Conservation (phyloP, 208 protist species). For the Trypanosoma lewisi region DNA sequence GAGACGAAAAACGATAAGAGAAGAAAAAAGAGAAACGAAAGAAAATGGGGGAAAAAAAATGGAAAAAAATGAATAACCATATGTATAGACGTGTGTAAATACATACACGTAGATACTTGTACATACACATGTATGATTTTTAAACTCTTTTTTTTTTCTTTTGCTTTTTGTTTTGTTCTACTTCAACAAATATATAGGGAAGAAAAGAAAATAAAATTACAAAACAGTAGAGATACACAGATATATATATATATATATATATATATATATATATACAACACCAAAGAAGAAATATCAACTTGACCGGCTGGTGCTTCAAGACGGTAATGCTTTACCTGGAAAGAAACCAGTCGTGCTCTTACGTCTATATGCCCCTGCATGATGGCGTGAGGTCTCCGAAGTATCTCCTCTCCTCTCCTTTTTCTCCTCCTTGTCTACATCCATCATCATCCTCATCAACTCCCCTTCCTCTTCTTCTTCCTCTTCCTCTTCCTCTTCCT, state of each 20-base stretch:
- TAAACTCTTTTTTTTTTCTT: neutral
- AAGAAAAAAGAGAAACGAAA: conserved; percentile 11
- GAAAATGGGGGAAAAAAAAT: neutral
- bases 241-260: conserved; percentile 1
- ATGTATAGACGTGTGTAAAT: neutral
- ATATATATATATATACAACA: neutral
- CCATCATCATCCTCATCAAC: neutral
- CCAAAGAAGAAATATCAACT: neutral
- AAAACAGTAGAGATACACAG: neutral
- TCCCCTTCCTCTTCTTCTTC: neutral
- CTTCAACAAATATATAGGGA: conserved; percentile 1
- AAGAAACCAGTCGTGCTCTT: too few species aligned
- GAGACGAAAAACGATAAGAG: conserved; percentile 11
- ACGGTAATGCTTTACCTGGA: too few species aligned
- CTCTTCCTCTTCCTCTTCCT: neutral
- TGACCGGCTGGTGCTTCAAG: too few species aligned
- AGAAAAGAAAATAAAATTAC: conserved; percentile 7
- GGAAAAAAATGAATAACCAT: neutral
- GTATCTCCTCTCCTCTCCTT: neutral
- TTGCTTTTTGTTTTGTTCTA: neutral
- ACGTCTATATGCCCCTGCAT: too few species aligned
- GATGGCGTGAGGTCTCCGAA: too few species aligned
- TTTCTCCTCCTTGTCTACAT: neutral
- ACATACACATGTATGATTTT: neutral
- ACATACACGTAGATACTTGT: neutral